Evolutionary conservation across 192 early-diverging fungal species (phyloP), one percentile per base, ranked within the genome.

Genomic region (Umbelopsis isabellina): DNA sequence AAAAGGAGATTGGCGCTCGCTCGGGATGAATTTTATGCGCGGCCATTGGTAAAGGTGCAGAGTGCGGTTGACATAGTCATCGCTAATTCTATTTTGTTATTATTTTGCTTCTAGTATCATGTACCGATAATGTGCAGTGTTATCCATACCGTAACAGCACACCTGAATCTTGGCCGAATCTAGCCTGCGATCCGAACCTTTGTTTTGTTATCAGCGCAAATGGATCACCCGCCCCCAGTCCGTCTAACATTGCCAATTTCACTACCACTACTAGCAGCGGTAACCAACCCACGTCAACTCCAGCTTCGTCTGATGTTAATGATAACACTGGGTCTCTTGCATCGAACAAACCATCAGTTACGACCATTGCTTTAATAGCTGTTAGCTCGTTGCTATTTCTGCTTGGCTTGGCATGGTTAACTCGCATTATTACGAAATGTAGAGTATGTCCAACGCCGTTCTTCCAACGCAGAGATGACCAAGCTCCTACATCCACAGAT

Each of bases 101-200:
- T 30, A 30, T 30, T 3, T 30, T 27, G 9, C 16, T n/a, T 16
- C 3, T 33, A 61, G 55, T 61, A 5, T 61, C 55, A 25, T 61
- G 55, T 30, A 61, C 55, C 25, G 55, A 61, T 25, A 61, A 61
- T 35, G 10, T n/a, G 5, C 55, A 61, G 55, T 61, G 55, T 25
- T 61, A 61, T 61, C 55, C 25, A 11, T 61, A 61, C 33, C 55
- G 30, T 10, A 61, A 61, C 55, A 61, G 13, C 16, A 61, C 55
- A 18, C 55, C 30, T 5, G 27, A 12, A 13, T 12, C 55, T 0
- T 61, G 55, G 55, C 52, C 52, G 12, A 61, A 61, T 35, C 27
- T 61, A 61, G 55, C 55, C 2, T 61, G 55, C 30, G 55, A 61
- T 15, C 55, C 55, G 30, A 61, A 61, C 55, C 55, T 61, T 35